Percentiles rank a stretch among this genome's conserved stretches.
Conservation (phyloP, 306 rosid species). For the Datisca glomerata region DNA sequence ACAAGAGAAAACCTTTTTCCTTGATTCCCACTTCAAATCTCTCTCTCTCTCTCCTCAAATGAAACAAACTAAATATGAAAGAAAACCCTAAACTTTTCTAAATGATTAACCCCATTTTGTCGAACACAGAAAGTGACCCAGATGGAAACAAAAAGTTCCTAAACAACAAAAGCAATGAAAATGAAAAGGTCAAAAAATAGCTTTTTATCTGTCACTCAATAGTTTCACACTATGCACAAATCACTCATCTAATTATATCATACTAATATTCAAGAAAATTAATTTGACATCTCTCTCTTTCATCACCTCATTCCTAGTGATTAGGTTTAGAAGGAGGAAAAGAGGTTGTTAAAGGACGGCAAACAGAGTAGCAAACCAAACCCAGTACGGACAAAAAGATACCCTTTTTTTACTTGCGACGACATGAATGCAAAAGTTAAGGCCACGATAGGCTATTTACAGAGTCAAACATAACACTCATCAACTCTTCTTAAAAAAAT, state of each 20-base stretch:
- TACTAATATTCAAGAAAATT: conserved; percentile 15
- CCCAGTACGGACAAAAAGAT: conserved; percentile 25
- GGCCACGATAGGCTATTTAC: too few relatives aligned
- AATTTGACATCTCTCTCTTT: too few relatives aligned
- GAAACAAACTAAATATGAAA: conserved; percentile 3
- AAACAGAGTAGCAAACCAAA: conserved; percentile 38
- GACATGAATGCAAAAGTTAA: too few relatives aligned
- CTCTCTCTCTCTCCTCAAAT: conserved; percentile 10
- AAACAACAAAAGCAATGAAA: conserved; percentile 7
- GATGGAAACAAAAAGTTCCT: conserved; percentile 6
- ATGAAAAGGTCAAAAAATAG: conserved; percentile 5
- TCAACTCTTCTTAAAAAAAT: too few relatives aligned
- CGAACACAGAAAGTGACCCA: conserved; percentile 33
- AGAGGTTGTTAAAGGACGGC: conserved; percentile 23
- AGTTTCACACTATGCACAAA: conserved; percentile 28
- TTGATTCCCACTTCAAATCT: conserved; percentile 32
- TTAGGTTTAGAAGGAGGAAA: not conserved
- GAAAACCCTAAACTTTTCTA: conserved; percentile 20
- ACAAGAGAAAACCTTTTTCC: conserved; percentile 35
- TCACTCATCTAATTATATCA: not conserved
- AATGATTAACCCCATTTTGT: conserved; percentile 22
- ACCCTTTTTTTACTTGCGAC: not conserved
- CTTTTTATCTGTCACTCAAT: conserved; percentile 7
- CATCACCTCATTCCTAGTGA: too few relatives aligned
- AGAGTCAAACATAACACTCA: too few relatives aligned